phyloP scores from a whole-genome alignment of 768 basidiomycete species.

The Mycena sanguinolenta region DNA sequence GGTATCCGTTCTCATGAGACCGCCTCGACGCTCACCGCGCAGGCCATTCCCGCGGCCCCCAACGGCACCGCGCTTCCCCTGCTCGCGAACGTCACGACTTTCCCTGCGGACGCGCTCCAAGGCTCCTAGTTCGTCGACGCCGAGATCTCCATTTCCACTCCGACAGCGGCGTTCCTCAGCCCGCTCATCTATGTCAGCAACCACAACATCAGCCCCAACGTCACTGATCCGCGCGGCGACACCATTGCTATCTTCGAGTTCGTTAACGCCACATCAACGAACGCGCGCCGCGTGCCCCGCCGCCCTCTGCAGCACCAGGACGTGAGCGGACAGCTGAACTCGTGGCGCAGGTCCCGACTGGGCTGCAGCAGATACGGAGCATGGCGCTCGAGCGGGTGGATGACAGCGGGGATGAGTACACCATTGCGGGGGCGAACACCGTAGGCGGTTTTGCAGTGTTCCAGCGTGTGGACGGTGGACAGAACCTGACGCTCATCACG shows the following conservation, averaged over 20 bases:
- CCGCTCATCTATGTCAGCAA: constrained; percentile 68
- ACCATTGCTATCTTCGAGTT: constrained; percentile 66
- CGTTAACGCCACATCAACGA: constrained; percentile 40
- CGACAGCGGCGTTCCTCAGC: constrained; percentile 57
- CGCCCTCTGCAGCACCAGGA: no score
- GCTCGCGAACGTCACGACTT: constrained; percentile 59
- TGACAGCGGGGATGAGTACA: no score
- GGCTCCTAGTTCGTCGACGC: constrained; percentile 62
- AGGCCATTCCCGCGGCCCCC: constrained; percentile 61
- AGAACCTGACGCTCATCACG: no score
- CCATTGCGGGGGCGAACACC: no score
- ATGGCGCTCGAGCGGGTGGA: no score
- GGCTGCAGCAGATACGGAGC: no score
- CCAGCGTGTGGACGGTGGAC: no score
- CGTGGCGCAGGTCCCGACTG: no score
- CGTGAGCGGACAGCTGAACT: no score
- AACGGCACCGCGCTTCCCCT: constrained; percentile 61
- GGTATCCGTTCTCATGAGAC: constrained; percentile 71
- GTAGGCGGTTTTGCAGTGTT: no score
- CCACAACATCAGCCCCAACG: constrained; percentile 62
- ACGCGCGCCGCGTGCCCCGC: no score
- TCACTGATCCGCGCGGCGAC: constrained; percentile 70
- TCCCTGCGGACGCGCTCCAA: constrained; percentile 55
- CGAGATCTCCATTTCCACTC: constrained; percentile 65
- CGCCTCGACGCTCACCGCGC: constrained; percentile 65